Conservation (phyloP, 768 basidiomycete genomes). For the Lyophyllum semitale region DNA sequence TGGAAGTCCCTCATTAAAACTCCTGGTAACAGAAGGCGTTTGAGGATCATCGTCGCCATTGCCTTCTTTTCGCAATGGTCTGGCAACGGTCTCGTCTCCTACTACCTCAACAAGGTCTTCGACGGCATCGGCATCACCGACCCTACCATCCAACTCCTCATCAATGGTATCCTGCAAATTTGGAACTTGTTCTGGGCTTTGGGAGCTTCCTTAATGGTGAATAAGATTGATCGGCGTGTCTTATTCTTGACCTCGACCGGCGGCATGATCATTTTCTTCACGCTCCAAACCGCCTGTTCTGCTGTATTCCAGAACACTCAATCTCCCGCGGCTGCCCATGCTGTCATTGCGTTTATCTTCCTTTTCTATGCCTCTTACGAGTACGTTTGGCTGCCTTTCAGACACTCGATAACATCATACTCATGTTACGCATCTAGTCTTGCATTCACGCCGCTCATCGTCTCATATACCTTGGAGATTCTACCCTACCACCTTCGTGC, state of each 20-base stretch:
- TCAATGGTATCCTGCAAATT: slow-evolving; percentile 84
- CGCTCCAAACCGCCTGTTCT: slow-evolving; percentile 67
- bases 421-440: slow-evolving; percentile 37
- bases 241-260: slow-evolving; percentile 63
- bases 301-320: slow-evolving; percentile 51
- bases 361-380: slow-evolving; percentile 80
- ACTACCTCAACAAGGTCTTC: slow-evolving; percentile 79
- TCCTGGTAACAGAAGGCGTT: slow-evolving; percentile 72
- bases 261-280: slow-evolving; percentile 70
- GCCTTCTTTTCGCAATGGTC: slow-evolving; percentile 89
- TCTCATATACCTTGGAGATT: slow-evolving; percentile 89
- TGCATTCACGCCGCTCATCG: slow-evolving; percentile 85
- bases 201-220: slow-evolving; percentile 58
- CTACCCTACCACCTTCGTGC: slow-evolving; percentile 81
- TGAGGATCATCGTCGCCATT: slow-evolving; percentile 74
- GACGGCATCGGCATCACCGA: slow-evolving; percentile 65
- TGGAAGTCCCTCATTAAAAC: slow-evolving; percentile 71
- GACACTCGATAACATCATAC: neutral
- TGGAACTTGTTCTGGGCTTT: slow-evolving; percentile 75
- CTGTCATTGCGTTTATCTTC: slow-evolving; percentile 85
- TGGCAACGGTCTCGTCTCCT: slow-evolving; percentile 82
- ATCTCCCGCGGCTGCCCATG: slow-evolving; percentile 52
- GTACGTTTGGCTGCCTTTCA: slow-evolving; percentile 34
- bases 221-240: slow-evolving; percentile 68
- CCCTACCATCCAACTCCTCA: slow-evolving; percentile 66